Percentiles rank a stretch among this genome's conserved stretches.
Evolutionary conservation across 352 stramenopile species (phyloP).

Genomic region (Sclerospora graminicola): DNA sequence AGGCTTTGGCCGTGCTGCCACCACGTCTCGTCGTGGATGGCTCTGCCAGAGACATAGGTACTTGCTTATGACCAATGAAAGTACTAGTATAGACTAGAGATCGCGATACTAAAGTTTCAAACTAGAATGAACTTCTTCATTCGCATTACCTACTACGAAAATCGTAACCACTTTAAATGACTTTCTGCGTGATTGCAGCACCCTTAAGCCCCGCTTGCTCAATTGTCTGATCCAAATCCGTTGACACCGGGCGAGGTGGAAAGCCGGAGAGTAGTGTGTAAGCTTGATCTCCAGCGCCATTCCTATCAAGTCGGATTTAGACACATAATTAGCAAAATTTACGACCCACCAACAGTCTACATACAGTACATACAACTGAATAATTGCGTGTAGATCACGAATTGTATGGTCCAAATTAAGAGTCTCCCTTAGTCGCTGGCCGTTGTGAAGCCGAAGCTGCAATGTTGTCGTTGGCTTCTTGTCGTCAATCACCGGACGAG

Average conservation of each 20-base stretch:
- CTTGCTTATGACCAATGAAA: neutral
- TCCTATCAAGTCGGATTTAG: slow-evolving; percentile 20
- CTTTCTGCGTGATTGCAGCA: slow-evolving; percentile 88
- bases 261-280: slow-evolving; percentile 91
- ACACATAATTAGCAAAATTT: neutral
- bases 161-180: slow-evolving; percentile 39
- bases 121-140: neutral
- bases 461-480: slow-evolving; percentile 81
- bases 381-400: slow-evolving; percentile 79
- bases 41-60: neutral
- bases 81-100: neutral
- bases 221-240: slow-evolving; percentile 79
- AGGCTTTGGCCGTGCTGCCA: slow-evolving; percentile 42
- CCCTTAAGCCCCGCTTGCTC: slow-evolving; percentile 87
- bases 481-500: slow-evolving; percentile 73
- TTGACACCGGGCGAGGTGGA: slow-evolving; percentile 81
- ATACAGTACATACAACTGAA: slow-evolving; percentile 45
- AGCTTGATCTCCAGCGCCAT: slow-evolving; percentile 49
- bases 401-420: slow-evolving; percentile 86
- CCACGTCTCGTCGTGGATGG: neutral
- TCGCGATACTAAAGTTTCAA: neutral
- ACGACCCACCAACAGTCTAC: neutral
- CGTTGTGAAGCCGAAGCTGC: slow-evolving; percentile 83
- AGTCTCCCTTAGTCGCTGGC: slow-evolving; percentile 65
- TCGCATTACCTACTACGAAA: neutral